Base-by-base conservation (phyloP, 164 flowering plant species). In the Tetracentron sinense region DNA sequence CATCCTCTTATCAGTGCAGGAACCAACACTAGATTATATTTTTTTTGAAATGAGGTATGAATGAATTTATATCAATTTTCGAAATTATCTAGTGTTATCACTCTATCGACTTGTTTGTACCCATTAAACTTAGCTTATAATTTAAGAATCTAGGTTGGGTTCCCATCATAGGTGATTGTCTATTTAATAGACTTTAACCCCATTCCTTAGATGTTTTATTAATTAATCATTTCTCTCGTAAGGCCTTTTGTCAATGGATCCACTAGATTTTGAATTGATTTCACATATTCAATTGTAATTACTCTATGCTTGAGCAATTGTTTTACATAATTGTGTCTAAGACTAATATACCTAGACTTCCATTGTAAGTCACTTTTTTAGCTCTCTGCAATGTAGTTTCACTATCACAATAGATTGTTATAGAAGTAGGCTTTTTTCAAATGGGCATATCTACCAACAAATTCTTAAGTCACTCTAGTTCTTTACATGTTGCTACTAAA, bases 221-320 rank as follows among this genome's bases (percentile, higher is more conserved):
- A 26, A 64, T 35, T 12, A 64, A 7, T 26, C n/a, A n/a, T n/a
- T n/a, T 55, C 22, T 42, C 60, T 42, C 15, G 3, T 26, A 26
- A 64, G 26, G 15, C 42, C 52, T 27, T 64, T 64, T 1, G 52
- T 64, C 21, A 54, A 28, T 11, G 67, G 60, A 55, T 64, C 52
- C 22, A 23, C 59, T 42, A 64, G 17, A 22, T 64, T 64, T 3
- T 28, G 38, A 1, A 19, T 27, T 38, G 67, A 64, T 29, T n/a
- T 64, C 17, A 64, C 60, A 64, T 23, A 64, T 15, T 64, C 60
- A 0, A 64, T 2, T 14, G 67, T 25, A 3, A 64, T 54, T 0
- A 64, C 67, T 22, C 67, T 60, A 44, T n/a, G 15, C 11, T 26
- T 19, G n/a, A 64, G 59, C 19, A 54, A 20, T 21, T 55, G 56